phyloP scores from a whole-genome alignment of 345 rosid species.

The Limnanthes douglasii region DNA sequence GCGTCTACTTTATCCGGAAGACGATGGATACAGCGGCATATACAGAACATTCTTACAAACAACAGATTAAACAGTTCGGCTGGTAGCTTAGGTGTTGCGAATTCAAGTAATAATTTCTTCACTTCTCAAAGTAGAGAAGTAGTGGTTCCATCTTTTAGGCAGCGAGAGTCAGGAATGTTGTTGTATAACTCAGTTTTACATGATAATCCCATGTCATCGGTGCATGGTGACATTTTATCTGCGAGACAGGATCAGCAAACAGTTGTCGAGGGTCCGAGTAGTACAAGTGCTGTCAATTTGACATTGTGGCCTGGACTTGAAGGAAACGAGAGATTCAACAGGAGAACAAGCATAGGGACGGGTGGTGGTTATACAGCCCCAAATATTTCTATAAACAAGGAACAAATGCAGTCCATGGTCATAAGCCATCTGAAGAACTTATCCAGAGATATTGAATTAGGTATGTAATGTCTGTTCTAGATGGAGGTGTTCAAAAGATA shows the following conservation, averaged over 20 bases:
- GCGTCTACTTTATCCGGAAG: constrained; percentile 71
- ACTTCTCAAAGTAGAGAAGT: constrained; percentile 30
- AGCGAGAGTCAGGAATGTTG: constrained; percentile 17
- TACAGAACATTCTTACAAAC: constrained; percentile 46
- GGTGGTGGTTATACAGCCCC: constrained; percentile 14
- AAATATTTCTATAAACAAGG: constrained; percentile 31
- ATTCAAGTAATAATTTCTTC: constrained; percentile 18
- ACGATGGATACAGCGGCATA: constrained; percentile 74
- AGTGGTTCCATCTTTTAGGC: constrained; percentile 22
- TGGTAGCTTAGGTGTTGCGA: constrained; percentile 27
- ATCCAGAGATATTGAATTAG: constrained; percentile 43
- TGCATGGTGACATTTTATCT: constrained; percentile 24
- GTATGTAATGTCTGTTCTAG: no score
- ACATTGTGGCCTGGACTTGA: constrained; percentile 35
- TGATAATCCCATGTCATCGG: constrained; percentile 19
- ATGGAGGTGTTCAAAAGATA: no score
- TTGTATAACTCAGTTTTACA: constrained; percentile 18
- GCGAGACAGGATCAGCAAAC: constrained; percentile 25
- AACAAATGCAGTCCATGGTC: constrained; percentile 60
- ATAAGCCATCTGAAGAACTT: constrained; percentile 53
- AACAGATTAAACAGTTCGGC: constrained; percentile 32
- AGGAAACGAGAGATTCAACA: constrained; percentile 25
- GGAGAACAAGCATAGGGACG: constrained; percentile 24
- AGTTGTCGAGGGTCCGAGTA: constrained; percentile 14
- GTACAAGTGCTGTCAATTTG: constrained; percentile 14